These are phyloP conservation scores for Cichorium intybus DNA, from an alignment of 140 eudicot species.

Conservation along the genomic window DNA sequence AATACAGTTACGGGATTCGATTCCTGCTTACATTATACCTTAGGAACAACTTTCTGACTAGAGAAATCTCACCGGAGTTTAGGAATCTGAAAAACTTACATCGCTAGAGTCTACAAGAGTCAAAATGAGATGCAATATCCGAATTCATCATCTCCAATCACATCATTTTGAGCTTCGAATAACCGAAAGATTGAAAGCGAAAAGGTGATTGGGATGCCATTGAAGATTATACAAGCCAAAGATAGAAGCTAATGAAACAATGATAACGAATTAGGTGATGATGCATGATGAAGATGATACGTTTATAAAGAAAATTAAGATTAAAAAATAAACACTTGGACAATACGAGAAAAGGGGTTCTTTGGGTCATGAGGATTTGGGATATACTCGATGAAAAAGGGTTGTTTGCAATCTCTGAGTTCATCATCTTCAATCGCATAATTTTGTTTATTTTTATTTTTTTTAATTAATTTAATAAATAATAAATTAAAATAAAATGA, in stretches of 20 bases:
- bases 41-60: constrained; percentile 37
- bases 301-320: constrained; percentile 9
- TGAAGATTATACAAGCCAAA: too few species aligned
- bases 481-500: too few species aligned
- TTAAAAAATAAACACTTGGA: constrained; percentile 27
- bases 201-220: not conserved
- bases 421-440: too few species aligned
- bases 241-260: constrained; percentile 3
- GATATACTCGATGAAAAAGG: too few species aligned
- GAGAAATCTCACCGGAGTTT: constrained; percentile 44
- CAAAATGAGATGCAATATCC: constrained; percentile 4
- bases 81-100: constrained; percentile 37
- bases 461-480: too few species aligned
- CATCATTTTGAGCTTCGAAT: constrained; percentile 1
- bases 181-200: constrained; percentile 5
- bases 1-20: constrained; percentile 23
- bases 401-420: too few species aligned
- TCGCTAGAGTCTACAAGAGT: not conserved
- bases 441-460: too few species aligned
- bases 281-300: constrained; percentile 12
- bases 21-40: constrained; percentile 44
- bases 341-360: constrained; percentile 18
- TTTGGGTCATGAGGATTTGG: constrained; percentile 17
- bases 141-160: constrained; percentile 11
- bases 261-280: not conserved